Base-by-base conservation (phyloP, 1,284 basidiomycete species). In the Thelephora terrestris region DNA sequence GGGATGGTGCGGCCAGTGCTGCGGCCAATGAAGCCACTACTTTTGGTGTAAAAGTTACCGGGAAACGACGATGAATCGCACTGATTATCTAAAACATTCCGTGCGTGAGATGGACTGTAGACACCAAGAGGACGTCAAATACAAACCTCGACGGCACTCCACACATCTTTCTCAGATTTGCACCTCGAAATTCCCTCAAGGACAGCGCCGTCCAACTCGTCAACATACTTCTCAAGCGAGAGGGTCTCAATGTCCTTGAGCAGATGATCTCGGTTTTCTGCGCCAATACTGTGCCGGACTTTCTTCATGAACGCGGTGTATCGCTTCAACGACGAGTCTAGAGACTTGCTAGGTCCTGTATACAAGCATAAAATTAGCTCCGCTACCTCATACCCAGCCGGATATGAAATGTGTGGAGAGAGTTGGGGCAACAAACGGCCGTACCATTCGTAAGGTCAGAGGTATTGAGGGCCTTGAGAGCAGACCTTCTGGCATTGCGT, bases 221-320 rank as follows among this genome's bases (percentile, higher is more conserved):
- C 94, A 47, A 95, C 75, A 63, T 99, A 98, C 66, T 97, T 99
- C 67, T 92, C 91, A 44, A 99, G 73, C 4, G 91, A 85, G 43
- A 99, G 75, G 0, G 82, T 75, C 52, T 90, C 83, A 53, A 96
- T 81, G 60, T 99, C 96, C 66, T 94, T 95, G 59, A 94, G 69
- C 51, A 96, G 79, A 57, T 87, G 82, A 55, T 92, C 89, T 46
- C 79, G 79, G 60, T 88, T 82, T 54, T 91, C 90, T 25, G 72
- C 61, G 45, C 85, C 83, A 58, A 93, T 71, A 29, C 86, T 88
- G 61, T 82, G 87, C 35, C 83, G 78, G 59, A 95, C 84, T 34
- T 88, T 81, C 65, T 94, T 97, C 55, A 96, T 89, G 53, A 95
- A 76, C 1, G 91, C 89, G 1, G 91, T 96, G 64, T 98, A 92